These are phyloP conservation scores for Chrysoporthe deuterocubensis DNA, from an alignment of 2,329 filamentous ascomycete species.

Conservation along the genomic window DNA sequence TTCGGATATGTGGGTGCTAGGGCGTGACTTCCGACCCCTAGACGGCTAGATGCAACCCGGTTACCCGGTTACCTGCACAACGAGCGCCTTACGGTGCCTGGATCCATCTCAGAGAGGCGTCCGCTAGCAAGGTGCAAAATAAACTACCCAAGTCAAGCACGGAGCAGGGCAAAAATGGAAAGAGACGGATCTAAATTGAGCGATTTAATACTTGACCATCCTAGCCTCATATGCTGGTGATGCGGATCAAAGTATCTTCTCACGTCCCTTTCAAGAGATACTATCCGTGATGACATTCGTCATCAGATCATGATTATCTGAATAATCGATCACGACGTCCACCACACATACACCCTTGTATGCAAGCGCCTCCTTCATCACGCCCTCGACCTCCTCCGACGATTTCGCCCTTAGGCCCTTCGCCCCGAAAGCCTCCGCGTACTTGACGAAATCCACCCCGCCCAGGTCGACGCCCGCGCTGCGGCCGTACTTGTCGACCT, in stretches of 20 bases:
- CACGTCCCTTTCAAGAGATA: constrained; percentile 25
- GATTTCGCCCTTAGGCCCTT: constrained; percentile 47
- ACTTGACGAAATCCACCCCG: constrained; percentile 52
- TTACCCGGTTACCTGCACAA: no score
- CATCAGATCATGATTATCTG: constrained; percentile 45
- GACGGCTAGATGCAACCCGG: no score
- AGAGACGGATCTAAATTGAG: no score
- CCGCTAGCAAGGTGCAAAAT: no score
- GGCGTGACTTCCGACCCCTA: no score
- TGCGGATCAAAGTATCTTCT: background rate
- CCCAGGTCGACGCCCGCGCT: constrained; percentile 48
- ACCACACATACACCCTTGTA: constrained; percentile 49
- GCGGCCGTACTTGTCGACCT: constrained; percentile 53
- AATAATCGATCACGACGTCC: constrained; percentile 52
- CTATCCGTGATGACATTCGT: constrained; percentile 41
- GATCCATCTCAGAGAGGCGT: no score
- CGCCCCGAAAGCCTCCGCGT: constrained; percentile 51
- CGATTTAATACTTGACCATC: no score
- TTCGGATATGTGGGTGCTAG: no score
- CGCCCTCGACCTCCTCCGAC: constrained; percentile 44
- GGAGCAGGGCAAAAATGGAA: no score
- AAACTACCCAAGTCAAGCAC: no score
- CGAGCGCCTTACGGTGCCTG: no score
- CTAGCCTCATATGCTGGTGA: no score
- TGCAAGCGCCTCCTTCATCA: constrained; percentile 48